These are phyloP conservation scores for Nemania sp. DNA, from an alignment of 2,329 filamentous ascomycete species.

Conservation along the genomic window DNA sequence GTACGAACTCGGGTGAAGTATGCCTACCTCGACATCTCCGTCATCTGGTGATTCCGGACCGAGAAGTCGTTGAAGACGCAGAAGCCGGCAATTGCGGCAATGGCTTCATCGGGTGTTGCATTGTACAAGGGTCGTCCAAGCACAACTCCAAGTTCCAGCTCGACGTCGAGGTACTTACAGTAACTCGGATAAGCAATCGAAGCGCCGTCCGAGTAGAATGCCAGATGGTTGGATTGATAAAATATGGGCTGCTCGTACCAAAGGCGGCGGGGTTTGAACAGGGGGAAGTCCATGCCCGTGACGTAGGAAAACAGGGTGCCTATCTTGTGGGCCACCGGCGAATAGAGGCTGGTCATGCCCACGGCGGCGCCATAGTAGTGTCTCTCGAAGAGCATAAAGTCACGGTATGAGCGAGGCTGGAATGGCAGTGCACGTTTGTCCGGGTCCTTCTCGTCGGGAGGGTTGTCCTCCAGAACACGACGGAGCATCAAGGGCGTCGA, in stretches of 20 bases:
- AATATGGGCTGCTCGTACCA: conserved; percentile 35
- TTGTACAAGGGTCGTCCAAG: conserved; percentile 32
- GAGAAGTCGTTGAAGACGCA: conserved; percentile 38
- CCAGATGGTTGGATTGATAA: conserved; percentile 37
- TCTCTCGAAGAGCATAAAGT: conserved; percentile 37
- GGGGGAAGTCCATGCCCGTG: conserved; percentile 30
- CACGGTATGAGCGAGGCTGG: conserved; percentile 36
- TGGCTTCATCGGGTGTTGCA: conserved; percentile 32
- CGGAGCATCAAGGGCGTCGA: conserved; percentile 9
- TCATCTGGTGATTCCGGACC: conserved; percentile 32
- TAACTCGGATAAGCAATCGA: conserved; percentile 27
- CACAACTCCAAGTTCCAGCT: conserved; percentile 35
- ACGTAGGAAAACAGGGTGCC: conserved; percentile 18
- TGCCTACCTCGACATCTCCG: conserved; percentile 31
- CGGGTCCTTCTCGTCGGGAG: conserved; percentile 28
- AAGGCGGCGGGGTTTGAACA: conserved; percentile 29
- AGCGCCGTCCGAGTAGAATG: conserved; percentile 32
- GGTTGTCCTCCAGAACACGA: conserved; percentile 28
- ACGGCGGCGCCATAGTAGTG: conserved; percentile 33
- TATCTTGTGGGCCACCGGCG: conserved; percentile 17
- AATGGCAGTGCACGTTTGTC: conserved; percentile 32
- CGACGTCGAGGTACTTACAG: conserved; percentile 34
- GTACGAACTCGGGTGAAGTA: not conserved
- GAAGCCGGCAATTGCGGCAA: conserved; percentile 33
- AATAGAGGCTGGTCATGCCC: conserved; percentile 31